Percentiles rank a stretch among this genome's conserved stretches.
Conservation (phyloP, 495 filamentous ascomycete genomes). For the Hyphodiscus hymeniophilus region DNA sequence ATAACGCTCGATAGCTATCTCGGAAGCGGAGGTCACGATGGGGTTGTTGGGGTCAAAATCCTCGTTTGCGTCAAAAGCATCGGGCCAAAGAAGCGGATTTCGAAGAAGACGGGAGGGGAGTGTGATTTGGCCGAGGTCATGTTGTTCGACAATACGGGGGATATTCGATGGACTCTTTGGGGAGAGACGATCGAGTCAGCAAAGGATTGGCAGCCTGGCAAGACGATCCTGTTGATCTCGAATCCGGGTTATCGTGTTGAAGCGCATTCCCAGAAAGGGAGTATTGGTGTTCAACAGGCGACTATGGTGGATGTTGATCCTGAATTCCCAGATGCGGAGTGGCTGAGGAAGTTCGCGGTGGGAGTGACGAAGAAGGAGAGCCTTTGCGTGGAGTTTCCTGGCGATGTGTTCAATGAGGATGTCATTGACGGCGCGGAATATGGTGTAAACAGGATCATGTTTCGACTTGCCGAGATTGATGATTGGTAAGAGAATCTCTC, state of each 20-base stretch:
- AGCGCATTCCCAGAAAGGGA: slow-evolving; percentile 17
- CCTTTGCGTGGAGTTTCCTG: slow-evolving; percentile 43
- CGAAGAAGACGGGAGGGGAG: slow-evolving; percentile 31
- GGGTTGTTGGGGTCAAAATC: slow-evolving; percentile 37
- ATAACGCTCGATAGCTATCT: slow-evolving; percentile 47
- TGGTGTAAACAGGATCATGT: slow-evolving; percentile 40
- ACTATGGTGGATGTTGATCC: slow-evolving; percentile 54
- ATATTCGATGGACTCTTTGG: slow-evolving; percentile 47
- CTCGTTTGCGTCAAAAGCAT: slow-evolving; percentile 50
- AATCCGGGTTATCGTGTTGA: slow-evolving; percentile 35
- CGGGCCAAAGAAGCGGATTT: slow-evolving; percentile 41
- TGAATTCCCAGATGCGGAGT: slow-evolving; percentile 44
- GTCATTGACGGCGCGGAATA: slow-evolving; percentile 30
- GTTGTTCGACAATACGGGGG: slow-evolving; percentile 53
- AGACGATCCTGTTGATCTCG: slow-evolving; percentile 49
- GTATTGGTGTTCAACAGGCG: slow-evolving; percentile 34
- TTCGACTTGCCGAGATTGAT: slow-evolving; percentile 52
- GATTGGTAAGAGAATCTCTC: slow-evolving; percentile 34
- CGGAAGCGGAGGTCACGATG: slow-evolving; percentile 37
- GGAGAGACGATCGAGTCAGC: slow-evolving; percentile 38
- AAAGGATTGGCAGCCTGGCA: slow-evolving; percentile 39
- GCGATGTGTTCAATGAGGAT: slow-evolving; percentile 38
- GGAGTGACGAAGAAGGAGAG: slow-evolving; percentile 44
- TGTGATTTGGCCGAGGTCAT: slow-evolving; percentile 41
- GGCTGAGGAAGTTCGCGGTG: slow-evolving; percentile 44